Base-by-base conservation (phyloP, 1,284 basidiomycete genomes). In the Sanguinoderma infundibulare region DNA sequence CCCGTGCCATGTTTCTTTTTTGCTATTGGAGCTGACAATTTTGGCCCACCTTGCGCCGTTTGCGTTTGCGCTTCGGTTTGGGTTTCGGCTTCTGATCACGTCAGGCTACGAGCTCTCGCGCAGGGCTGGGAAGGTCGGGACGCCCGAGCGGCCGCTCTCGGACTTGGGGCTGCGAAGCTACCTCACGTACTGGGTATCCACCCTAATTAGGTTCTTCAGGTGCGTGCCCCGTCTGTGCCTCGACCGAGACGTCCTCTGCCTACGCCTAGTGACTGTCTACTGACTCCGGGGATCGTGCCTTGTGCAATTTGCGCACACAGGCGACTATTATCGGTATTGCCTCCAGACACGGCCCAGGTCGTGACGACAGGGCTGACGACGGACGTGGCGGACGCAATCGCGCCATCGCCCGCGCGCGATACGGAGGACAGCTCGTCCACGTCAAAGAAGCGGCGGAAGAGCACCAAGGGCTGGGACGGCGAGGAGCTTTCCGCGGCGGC, bases 121-220 rank as follows among this genome's bases (percentile, higher is more conserved):
- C 49, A 84, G 85, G 47, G 82, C 83, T n/a, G 85, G 87, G 1
- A 90, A 89, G 66, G 81, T 93, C 2, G 97, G 97, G 7, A 97
- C 96, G 3, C 97, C 98, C 0, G 97, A 99, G 78, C 87, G 97
- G 5, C 97, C 97, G 0, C 79, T 99, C 0, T 98, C 96, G 0
- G 95, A 96, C 67, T 86, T 98, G 12, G 97, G 98, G 3, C 81
- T 96, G 15, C 87, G 92, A 61, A 94, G 94, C 60, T 99, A 98
- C 77, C 84, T 96, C 35, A 87, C 94, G 4, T 98, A 91, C 74
- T 99, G 98, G 97, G 86, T 92, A 1, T 86, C 92, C 1, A 90
- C 91, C 0, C 81, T 98, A 49, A 78, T 98, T 20, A 86, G 95
- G 30, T 93, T 95, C 75, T 87, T 98, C 70, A 81, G 88, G 81